Conservation (phyloP, 768 basidiomycete genomes). For the Amanita thiersii region DNA sequence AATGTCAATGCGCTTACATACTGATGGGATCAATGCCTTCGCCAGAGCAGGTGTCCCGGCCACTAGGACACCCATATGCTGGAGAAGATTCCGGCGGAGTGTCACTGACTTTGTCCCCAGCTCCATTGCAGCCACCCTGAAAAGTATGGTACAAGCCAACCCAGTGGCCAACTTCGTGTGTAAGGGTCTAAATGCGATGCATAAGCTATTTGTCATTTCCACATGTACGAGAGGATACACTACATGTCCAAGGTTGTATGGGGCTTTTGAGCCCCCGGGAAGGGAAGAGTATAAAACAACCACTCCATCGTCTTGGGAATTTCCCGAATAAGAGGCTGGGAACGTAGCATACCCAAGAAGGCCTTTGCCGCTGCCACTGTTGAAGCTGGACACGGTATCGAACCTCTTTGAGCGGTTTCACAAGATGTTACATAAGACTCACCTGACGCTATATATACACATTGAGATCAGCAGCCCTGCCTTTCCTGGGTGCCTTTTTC, state of each 20-base stretch:
- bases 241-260: constrained; percentile 22
- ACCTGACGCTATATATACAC: constrained; percentile 31
- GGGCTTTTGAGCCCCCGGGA: constrained; percentile 20
- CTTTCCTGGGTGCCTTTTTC: constrained; percentile 29
- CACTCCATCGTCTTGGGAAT: constrained; percentile 27
- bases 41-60: constrained; percentile 21
- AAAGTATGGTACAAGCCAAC: constrained; percentile 33
- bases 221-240: background rate
- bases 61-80: constrained; percentile 23
- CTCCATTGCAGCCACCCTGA: constrained; percentile 23
- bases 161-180: constrained; percentile 32
- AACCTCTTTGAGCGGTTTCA: background rate
- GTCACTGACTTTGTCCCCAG: constrained; percentile 27
- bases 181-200: constrained; percentile 16
- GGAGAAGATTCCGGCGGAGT: constrained; percentile 25
- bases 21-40: constrained; percentile 27
- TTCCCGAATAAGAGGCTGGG: constrained; percentile 19
- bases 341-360: constrained; percentile 29
- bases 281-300: constrained; percentile 23
- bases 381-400: constrained; percentile 12
- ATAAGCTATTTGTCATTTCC: background rate
- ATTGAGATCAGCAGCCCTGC: constrained; percentile 27
- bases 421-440: constrained; percentile 2
- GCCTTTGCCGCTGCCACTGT: constrained; percentile 12
- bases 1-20: constrained; percentile 10